phyloP scores from a whole-genome alignment of 1,284 basidiomycete genomes.

The Ceratobasidium sp. region DNA sequence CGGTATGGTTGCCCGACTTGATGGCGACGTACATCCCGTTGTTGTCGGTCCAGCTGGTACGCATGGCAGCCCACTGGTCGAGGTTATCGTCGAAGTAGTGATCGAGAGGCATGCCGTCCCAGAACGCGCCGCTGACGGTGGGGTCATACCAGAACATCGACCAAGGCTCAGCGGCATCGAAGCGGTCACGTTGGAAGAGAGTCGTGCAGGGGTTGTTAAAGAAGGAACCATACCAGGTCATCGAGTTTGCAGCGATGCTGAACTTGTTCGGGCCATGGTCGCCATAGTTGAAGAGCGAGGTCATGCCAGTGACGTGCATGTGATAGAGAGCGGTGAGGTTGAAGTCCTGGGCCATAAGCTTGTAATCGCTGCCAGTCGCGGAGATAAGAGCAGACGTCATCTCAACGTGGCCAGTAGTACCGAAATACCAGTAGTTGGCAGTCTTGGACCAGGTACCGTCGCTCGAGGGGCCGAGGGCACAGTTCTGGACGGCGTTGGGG shows the following conservation, averaged over 20 bases:
- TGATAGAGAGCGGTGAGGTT: constrained; percentile 80
- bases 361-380: constrained; percentile 88
- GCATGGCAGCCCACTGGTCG: constrained; percentile 68
- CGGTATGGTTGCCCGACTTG: constrained; percentile 66
- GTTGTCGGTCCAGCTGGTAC: constrained; percentile 70
- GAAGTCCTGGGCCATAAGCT: constrained; percentile 81
- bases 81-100: constrained; percentile 62
- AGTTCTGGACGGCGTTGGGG: constrained; percentile 84
- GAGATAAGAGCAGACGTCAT: constrained; percentile 86
- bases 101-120: constrained; percentile 69
- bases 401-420: constrained; percentile 94
- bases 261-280: constrained; percentile 75
- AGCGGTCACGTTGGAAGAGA: constrained; percentile 72
- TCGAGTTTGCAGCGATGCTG: constrained; percentile 64
- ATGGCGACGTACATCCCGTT: constrained; percentile 69
- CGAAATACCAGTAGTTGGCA: constrained; percentile 84
- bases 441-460: constrained; percentile 90
- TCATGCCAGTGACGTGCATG: constrained; percentile 71
- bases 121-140: constrained; percentile 67
- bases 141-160: constrained; percentile 76
- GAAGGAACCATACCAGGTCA: constrained; percentile 62
- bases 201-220: constrained; percentile 66
- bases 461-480: constrained; percentile 68
- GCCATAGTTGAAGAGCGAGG: constrained; percentile 69
- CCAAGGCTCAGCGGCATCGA: constrained; percentile 68